Evolutionary conservation across 2,329 filamentous ascomycete genomes (phyloP).

Genomic region (Colletotrichum gloeosporioides): DNA sequence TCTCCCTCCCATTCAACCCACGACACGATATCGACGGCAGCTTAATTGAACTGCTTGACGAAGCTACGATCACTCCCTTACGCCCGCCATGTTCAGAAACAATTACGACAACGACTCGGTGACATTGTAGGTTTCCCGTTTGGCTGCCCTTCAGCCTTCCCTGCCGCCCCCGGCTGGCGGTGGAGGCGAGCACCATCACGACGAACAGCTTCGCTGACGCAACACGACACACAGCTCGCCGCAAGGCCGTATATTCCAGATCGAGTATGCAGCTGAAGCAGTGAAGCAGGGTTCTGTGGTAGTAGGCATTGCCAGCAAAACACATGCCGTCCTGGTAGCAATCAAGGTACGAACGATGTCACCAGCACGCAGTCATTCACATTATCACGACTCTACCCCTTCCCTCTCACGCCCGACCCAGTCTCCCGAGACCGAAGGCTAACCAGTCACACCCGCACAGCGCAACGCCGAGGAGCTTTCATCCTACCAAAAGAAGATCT

Average conservation of each 20-base stretch:
- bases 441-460: slow-evolving; percentile 48
- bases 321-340: slow-evolving; percentile 92
- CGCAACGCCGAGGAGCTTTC: slow-evolving; percentile 99
- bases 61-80: slow-evolving; percentile 18
- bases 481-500: slow-evolving; percentile 99
- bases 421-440: background rate
- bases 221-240: slow-evolving; percentile 73
- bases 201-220: background rate
- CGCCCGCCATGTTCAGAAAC: slow-evolving; percentile 87
- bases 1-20: background rate
- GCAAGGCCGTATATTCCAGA: slow-evolving; percentile 99
- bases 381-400: background rate
- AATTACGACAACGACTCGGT: slow-evolving; percentile 99
- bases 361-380: background rate
- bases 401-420: background rate
- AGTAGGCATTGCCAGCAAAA: slow-evolving; percentile 96
- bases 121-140: slow-evolving; percentile 78
- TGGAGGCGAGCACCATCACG: background rate
- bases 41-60: slow-evolving; percentile 9
- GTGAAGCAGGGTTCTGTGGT: slow-evolving; percentile 99
- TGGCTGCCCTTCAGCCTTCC: slow-evolving; percentile 3
- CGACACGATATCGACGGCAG: background rate
- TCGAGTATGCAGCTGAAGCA: slow-evolving; percentile 98
- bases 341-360: slow-evolving; percentile 74
- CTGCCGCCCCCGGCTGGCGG: background rate